Conservation (phyloP, 192 early-diverging fungal species). For the Phycomyces blakesleeanus region DNA sequence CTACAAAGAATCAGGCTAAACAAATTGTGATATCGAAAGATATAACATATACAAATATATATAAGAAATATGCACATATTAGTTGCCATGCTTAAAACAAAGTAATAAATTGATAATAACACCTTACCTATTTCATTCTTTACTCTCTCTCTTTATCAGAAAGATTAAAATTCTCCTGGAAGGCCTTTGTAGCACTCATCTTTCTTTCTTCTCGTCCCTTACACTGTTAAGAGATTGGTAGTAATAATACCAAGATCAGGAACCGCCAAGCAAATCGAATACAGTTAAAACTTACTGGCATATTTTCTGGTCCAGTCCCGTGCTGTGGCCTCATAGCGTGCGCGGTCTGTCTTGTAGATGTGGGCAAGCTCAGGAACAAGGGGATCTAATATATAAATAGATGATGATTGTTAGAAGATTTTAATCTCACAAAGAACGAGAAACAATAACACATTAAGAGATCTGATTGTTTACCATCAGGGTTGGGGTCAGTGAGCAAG, state of each 20-base stretch:
- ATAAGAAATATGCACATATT: no score
- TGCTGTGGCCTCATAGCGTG: slow-evolving; percentile 85
- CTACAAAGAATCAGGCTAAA: no score
- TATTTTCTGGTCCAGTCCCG: slow-evolving; percentile 94
- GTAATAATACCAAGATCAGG: no score
- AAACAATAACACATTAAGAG: neutral
- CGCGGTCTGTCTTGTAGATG: slow-evolving; percentile 92
- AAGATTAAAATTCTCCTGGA: no score
- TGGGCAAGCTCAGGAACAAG: slow-evolving; percentile 98
- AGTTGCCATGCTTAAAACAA: no score
- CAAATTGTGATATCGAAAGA: no score
- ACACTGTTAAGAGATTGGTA: neutral
- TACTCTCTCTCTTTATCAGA: neutral
- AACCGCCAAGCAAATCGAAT: neutral
- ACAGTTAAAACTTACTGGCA: slow-evolving; percentile 42
- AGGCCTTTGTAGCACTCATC: no score
- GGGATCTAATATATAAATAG: slow-evolving; percentile 66
- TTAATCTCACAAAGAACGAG: neutral
- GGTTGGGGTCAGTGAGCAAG: slow-evolving; percentile 97
- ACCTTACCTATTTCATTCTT: neutral
- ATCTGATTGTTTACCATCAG: slow-evolving; percentile 43
- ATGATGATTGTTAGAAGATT: neutral
- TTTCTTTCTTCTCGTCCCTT: neutral
- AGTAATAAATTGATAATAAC: no score
- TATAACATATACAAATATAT: no score